phyloP scores from a whole-genome alignment of 176 grass and related monocot genomes.

The Dactylis glomerata region DNA sequence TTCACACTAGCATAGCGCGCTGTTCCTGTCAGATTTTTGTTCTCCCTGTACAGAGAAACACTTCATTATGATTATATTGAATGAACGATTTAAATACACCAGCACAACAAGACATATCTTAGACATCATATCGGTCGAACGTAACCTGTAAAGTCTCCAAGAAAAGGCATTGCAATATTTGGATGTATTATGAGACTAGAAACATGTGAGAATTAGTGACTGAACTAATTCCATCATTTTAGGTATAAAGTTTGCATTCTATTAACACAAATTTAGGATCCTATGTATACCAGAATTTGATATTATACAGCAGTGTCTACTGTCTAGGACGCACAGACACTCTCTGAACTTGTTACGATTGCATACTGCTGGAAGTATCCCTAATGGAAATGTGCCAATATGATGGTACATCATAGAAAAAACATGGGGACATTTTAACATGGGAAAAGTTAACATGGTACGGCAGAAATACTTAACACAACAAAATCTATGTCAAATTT shows the following conservation, averaged over 20 bases:
- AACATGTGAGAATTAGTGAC: not conserved
- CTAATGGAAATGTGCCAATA: not conserved
- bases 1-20: conserved; percentile 96
- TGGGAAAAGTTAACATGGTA: conserved; percentile 5
- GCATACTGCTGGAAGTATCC: not conserved
- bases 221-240: not conserved
- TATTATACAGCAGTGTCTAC: not conserved
- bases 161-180: conserved; percentile 16
- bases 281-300: not conserved
- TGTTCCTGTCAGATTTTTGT: conserved; percentile 90
- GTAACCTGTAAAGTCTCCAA: not conserved
- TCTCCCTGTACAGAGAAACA: conserved; percentile 59
- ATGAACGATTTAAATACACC: not conserved
- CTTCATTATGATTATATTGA: not conserved
- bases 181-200: not conserved
- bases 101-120: not conserved
- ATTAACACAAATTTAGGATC: not conserved
- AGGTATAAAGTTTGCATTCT: conserved; percentile 5
- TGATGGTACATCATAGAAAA: not conserved
- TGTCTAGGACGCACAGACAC: not conserved
- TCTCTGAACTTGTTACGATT: not conserved
- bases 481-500: not conserved
- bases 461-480: not conserved
- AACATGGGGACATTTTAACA: not conserved
- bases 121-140: not conserved